These are phyloP conservation scores for Tulasnella sp. DNA, from an alignment of 768 basidiomycete species.

Conservation along the genomic window DNA sequence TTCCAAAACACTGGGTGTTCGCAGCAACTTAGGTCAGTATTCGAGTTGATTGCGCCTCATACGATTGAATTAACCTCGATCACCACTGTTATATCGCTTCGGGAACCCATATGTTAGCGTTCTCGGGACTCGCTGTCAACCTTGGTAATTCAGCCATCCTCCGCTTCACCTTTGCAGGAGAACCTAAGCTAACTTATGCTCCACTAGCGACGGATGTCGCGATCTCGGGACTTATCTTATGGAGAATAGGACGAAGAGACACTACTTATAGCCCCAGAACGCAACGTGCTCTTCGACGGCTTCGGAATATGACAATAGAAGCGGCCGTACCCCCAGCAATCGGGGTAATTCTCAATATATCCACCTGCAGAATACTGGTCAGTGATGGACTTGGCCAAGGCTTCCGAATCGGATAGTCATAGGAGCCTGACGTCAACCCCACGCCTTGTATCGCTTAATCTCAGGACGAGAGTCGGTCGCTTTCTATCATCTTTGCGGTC, in stretches of 20 bases:
- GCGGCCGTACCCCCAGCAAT: slow-evolving; percentile 13
- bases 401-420: not conserved
- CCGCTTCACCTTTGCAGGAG: not conserved
- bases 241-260: not conserved
- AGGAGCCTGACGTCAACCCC: not conserved
- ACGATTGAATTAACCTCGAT: not conserved
- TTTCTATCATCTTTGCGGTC: not conserved
- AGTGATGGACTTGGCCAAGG: not conserved
- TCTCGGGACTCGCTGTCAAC: not conserved
- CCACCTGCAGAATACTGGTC: not conserved
- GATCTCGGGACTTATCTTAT: slow-evolving; percentile 1
- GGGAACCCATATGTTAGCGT: not conserved
- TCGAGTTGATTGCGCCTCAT: not conserved
- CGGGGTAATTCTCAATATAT: not conserved
- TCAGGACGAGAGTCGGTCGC: not conserved
- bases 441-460: not conserved
- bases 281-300: not conserved
- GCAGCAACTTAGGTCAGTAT: not conserved
- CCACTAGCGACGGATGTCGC: not conserved
- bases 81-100: not conserved
- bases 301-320: not conserved
- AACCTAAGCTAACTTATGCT: not conserved
- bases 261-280: not conserved
- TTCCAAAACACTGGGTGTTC: not conserved
- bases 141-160: not conserved